phyloP scores from a whole-genome alignment of 2,329 filamentous ascomycete species.

The Colletotrichum echinochloae region DNA sequence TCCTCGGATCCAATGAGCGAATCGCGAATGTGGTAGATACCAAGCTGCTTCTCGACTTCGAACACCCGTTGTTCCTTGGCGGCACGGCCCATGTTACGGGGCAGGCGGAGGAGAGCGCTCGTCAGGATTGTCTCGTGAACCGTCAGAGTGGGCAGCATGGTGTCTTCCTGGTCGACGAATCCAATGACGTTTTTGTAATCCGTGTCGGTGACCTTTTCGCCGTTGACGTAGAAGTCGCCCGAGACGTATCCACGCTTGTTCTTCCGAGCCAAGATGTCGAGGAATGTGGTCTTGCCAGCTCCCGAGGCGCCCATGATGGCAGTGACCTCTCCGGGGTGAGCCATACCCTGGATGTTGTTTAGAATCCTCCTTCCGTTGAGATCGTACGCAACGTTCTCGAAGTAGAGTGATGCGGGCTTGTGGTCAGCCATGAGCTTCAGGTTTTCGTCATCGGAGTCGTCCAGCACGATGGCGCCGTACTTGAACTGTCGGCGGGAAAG shows the following conservation, averaged over 20 bases:
- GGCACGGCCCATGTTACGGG: slow-evolving; percentile 85
- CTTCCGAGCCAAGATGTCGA: slow-evolving; percentile 95
- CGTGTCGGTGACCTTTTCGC: slow-evolving; percentile 84
- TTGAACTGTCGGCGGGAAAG: slow-evolving; percentile 78
- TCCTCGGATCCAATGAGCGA: slow-evolving; percentile 97
- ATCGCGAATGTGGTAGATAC: slow-evolving; percentile 93
- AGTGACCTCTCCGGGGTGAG: slow-evolving; percentile 94
- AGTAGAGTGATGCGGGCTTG: slow-evolving; percentile 88
- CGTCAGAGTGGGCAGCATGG: slow-evolving; percentile 93
- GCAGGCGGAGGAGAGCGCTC: slow-evolving; percentile 91
- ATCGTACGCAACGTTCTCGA: slow-evolving; percentile 87
- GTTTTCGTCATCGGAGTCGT: slow-evolving; percentile 90
- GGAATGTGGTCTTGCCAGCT: slow-evolving; percentile 95
- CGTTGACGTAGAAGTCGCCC: slow-evolving; percentile 93
- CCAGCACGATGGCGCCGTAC: slow-evolving; percentile 82
- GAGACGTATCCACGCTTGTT: slow-evolving; percentile 87
- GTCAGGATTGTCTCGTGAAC: slow-evolving; percentile 98
- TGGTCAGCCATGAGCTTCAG: slow-evolving; percentile 90
- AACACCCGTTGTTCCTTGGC: slow-evolving; percentile 93
- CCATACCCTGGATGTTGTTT: slow-evolving; percentile 81
- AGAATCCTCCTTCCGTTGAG: slow-evolving; percentile 92
- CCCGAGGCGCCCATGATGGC: slow-evolving; percentile 99
- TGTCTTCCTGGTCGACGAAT: slow-evolving; percentile 98
- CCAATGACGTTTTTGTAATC: slow-evolving; percentile 94
- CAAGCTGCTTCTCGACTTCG: slow-evolving; percentile 95